Evolutionary conservation across 1,139 yeast species (phyloP), one percentile per base, ranked within the genome.

Genomic region (Candida sojae): DNA sequence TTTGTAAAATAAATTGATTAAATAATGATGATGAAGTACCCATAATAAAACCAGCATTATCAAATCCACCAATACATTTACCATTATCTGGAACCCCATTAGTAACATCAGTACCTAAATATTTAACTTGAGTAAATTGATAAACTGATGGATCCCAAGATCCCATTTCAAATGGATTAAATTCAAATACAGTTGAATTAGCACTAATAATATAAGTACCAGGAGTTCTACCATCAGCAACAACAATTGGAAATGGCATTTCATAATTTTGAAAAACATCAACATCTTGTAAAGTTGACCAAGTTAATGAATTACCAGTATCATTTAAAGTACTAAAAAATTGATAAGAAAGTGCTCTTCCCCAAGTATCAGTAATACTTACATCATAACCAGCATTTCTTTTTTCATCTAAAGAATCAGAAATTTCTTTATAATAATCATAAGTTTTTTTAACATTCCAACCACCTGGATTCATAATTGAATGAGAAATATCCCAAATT

Each of bases 341-440:
- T 67, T 89, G 96, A 60, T 85, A 80, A 0, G 95, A 80, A 46
- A 91, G 72, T 1, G 90, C 86, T 61, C 96, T 75, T n/a, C 95
- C 96, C 97, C 97, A 92, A 53, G 88, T 80, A 70, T 91, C 97
- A n/a, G 97, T 90, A 48, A 92, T 59, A 5, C 92, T 82, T 32
- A 84, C 71, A 46, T 86, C 84, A 67, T 78, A 92, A 1, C 96
- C 97, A 0, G 96, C 96, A 38, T 82, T 74, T 50, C 72, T 68
- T 67, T 92, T 91, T 39, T 59, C 83, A 28, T 78, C 72, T 30
- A 87, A 71, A 43, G 81, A 84, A 49, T 78, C 79, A 43, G 67
- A 59, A 45, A 88, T 77, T 33, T 68, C 61, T 50, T 74, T 70
- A 76, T 84, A 87, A 65, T 84, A 85, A 5, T 68, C 58, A 12